Conservation (phyloP, 495 filamentous ascomycete species). For the Penicillium egyptiacum region DNA sequence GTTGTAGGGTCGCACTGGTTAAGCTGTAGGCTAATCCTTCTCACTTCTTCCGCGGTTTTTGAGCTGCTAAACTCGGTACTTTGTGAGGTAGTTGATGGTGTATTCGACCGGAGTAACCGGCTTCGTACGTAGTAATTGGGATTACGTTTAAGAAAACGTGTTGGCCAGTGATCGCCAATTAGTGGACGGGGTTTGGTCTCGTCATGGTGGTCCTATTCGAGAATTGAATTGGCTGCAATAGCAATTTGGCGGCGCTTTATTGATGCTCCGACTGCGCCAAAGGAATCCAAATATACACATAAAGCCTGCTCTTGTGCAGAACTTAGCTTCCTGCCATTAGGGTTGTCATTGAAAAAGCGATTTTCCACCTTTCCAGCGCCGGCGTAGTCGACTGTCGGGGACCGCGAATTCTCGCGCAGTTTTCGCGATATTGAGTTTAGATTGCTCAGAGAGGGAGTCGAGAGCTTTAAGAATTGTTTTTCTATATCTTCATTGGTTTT, state of each 20-base stretch:
- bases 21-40: not conserved
- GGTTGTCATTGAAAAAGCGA: not conserved
- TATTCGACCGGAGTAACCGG: not conserved
- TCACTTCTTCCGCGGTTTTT: not conserved
- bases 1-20: not conserved
- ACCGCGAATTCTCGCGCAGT: conserved; percentile 1
- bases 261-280: not conserved
- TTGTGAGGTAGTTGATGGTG: not conserved
- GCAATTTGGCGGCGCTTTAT: not conserved
- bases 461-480: not conserved
- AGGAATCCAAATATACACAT: not conserved
- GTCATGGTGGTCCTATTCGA: not conserved
- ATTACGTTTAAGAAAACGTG: not conserved
- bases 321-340: not conserved
- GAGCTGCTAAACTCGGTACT: not conserved
- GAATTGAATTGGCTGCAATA: not conserved
- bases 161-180: not conserved
- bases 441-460: not conserved
- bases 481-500: not conserved
- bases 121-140: too few relatives aligned
- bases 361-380: not conserved
- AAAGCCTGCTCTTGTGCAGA: not conserved
- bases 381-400: not conserved
- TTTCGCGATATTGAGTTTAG: not conserved
- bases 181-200: not conserved